Conservation (phyloP, 352 stramenopile genomes). For the Phytophthora ohioensis region DNA sequence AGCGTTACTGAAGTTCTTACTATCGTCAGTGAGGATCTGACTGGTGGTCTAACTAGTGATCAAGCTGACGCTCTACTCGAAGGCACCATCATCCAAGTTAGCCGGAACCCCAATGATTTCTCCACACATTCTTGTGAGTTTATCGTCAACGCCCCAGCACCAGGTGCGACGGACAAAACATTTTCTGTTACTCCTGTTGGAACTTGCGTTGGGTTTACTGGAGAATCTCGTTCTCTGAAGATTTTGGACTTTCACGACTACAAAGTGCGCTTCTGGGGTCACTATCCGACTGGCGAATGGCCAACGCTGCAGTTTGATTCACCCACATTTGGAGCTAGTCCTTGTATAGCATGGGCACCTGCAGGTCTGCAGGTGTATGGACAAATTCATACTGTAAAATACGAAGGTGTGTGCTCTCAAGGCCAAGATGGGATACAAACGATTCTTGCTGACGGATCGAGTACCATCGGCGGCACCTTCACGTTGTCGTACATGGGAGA, state of each 20-base stretch:
- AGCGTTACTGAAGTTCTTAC: slow-evolving; percentile 34
- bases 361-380: slow-evolving; percentile 49
- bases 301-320: slow-evolving; percentile 70
- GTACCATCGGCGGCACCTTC: slow-evolving; percentile 91
- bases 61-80: slow-evolving; percentile 44
- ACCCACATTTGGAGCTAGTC: slow-evolving; percentile 42
- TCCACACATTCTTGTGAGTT: slow-evolving; percentile 73
- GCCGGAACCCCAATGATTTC: slow-evolving; percentile 77
- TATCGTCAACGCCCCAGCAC: slow-evolving; percentile 23
- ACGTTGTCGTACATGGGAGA: slow-evolving; percentile 89
- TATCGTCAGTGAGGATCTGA: slow-evolving; percentile 42
- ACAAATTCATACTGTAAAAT: slow-evolving; percentile 72
- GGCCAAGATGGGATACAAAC: slow-evolving; percentile 68
- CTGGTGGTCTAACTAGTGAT: slow-evolving; percentile 36
- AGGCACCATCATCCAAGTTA: slow-evolving; percentile 70
- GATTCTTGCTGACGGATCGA: slow-evolving; percentile 75
- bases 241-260: slow-evolving; percentile 79
- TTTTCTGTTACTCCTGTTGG: slow-evolving; percentile 44
- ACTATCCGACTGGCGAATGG: slow-evolving; percentile 76
- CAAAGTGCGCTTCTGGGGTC: slow-evolving; percentile 74
- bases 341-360: slow-evolving; percentile 48
- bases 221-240: slow-evolving; percentile 57
- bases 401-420: slow-evolving; percentile 64
- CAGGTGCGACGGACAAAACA: slow-evolving; percentile 22
- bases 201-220: slow-evolving; percentile 53